Evolutionary conservation across 108 stramenopile species (phyloP), one percentile per base, ranked within the genome.

Genomic region (Nannochloropsis granulata): DNA sequence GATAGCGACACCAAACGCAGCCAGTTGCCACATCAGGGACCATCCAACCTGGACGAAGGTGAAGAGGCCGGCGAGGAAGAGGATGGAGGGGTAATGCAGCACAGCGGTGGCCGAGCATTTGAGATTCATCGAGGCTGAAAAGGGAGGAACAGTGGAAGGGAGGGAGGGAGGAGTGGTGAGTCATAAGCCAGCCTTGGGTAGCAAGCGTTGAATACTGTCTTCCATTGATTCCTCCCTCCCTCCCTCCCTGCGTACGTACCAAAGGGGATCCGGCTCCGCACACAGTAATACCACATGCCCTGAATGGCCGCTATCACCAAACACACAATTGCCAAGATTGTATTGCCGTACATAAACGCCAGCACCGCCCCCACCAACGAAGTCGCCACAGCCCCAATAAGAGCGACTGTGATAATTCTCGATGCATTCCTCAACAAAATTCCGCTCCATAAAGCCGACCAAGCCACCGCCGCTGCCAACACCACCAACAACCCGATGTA

Each of bases 241-340:
- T 71, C 56, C 56, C 16, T 71, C 56, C 56, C 56, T 16, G 8
- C 16, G n/a, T 16, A 16, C 56, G 16, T 71, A 45, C 83, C 81
- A 43, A 87, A 87, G 25, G 87, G 87, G 84, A 87, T 87, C 8
- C 78, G 79, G 12, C 25, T 16, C 78, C 45, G 44, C 19, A 87
- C 87, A 43, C 44, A 24, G 11, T 43, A 14, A 43, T 84, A 87
- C 44, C 80, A 87, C 24, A 56, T 79, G 26, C 23, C 23, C 19
- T 43, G 79, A 21, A 87, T 83, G 19, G 34, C 83, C 13, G 23
- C 79, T 12, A 83, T 79, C 23, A 84, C 25, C 78, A 43, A 25
- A 16, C 43, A 79, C n/a, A 87, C 23, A 14, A 84, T 81, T 14
- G 79, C 87, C 24, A 25, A 43, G 3, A 79, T 16, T 7, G 81